Evolutionary conservation across 1,139 yeast genomes (phyloP), one percentile per base, ranked within the genome.

Genomic region (Taphrina confusa): DNA sequence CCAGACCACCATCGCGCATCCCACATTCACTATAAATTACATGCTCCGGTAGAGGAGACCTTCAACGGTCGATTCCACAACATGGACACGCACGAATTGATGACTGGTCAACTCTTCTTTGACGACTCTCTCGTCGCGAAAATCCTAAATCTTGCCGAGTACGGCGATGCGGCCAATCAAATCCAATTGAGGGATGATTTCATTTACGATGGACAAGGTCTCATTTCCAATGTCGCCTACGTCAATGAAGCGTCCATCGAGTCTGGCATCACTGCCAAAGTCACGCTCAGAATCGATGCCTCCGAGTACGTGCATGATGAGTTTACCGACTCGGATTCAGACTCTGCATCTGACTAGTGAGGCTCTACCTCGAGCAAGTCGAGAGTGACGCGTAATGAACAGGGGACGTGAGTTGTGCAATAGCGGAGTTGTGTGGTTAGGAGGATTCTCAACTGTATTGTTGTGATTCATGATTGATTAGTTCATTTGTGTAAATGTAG

Each of bases 91-190:
- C 25, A 27, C 25, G 31, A 23, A 12, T 18, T 45, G 23, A 27
- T 22, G 3, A 30, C 50, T 9, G 50, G 50, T 11, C 36, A 45
- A 27, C 25, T 45, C 50, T 27, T 45, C 25, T 45, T 45, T 25
- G 50, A 45, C 5, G 50, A 27, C 12, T 34, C 28, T 16, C 50
- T 45, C 12, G 36, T 45, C 18, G 25, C 36, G n/a, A 23, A 45
- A 23, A 16, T 45, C 11, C 31, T 45, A n/a, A 18, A 9, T 1
- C 23, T 45, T 9, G 25, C 36, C 6, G 50, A 45, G n/a, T 45
- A 45, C 50, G n/a, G 16, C 20, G 11, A 23, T 11, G 47, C 47
- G 1, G 47, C 30, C 5, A 25, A 4, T 11, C 42, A 37, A n/a
- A 37, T 25, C n/a, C 25, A 37, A n/a, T 25, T 37, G 8, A 9